Evolutionary conservation across 2,329 filamentous ascomycete genomes (phyloP), one percentile per base, ranked within the genome.

Genomic region (Ophiosphaerella narmari): DNA sequence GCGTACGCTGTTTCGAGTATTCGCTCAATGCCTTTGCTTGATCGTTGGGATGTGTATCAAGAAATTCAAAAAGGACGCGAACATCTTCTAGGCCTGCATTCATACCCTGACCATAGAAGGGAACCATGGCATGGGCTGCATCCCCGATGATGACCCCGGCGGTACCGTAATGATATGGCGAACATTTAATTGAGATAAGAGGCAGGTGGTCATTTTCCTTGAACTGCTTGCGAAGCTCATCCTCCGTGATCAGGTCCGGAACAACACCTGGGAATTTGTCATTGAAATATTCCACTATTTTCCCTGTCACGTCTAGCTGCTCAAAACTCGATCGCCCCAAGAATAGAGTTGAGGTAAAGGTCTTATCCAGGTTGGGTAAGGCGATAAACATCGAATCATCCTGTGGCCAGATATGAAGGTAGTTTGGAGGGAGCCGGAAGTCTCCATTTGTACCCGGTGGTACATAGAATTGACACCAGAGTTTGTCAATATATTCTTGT

Each of bases 361-460:
- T 89, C 48, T 90, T 91, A 70, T 97, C 91, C 74, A 90, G 72
- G n/a, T 80, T 81, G 0, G 94, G 93, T 37, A 99, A 92, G 14
- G 94, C 95, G 67, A 99, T 99, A 75, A 99, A 99, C 95, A 99
- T 97, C 66, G 94, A 93, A 36, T 92, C 86, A 63, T 86, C 87
- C 29, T 90, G 91, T 0, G 94, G 94, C 94, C 94, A 99, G 69
- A 99, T 99, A 74, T 99, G 94, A 1, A 99, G 80, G 70, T 97
- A 92, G 64, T 97, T 90, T 1, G 91, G 91, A 0, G 91, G 94
- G 60, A 97, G 94, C 40, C 81, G 80, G 69, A 95, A 97, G 39
- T 80, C 77, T 18, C 79, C 78, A 0, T 68, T 60, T 8, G 70
- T 51, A 2, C 73, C 57, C 1, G 89, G 81, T 16, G 83, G 78